These are phyloP conservation scores for Blastobotrys petasosporus DNA, from an alignment of 1,139 yeast genomes.

Conservation along the genomic window DNA sequence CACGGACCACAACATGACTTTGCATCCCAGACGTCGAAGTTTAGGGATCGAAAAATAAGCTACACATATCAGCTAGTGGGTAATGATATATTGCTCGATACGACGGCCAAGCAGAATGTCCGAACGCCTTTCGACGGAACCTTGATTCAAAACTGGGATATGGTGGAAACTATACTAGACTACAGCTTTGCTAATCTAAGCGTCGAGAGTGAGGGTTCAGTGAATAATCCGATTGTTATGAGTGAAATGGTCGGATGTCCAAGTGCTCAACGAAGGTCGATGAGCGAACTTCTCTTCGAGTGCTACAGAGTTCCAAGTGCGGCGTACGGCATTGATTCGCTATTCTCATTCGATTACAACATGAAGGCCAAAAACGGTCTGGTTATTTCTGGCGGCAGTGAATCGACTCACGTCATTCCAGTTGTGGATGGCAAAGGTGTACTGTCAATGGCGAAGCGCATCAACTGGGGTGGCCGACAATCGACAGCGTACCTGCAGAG, in stretches of 20 bases:
- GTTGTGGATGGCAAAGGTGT: conserved; percentile 63
- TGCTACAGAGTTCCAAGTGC: conserved; percentile 69
- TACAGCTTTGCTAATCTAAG: conserved; percentile 69
- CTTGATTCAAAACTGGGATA: conserved; percentile 87
- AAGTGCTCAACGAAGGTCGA: conserved; percentile 57
- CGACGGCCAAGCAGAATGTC: conserved; percentile 59
- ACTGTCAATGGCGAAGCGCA: conserved; percentile 64
- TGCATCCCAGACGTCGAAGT: conserved; percentile 65
- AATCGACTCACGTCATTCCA: conserved; percentile 78
- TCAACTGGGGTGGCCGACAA: conserved; percentile 89
- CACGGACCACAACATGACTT: conserved; percentile 57
- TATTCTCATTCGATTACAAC: conserved; percentile 59
- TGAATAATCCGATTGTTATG: conserved; percentile 77
- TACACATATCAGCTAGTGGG: conserved; percentile 71
- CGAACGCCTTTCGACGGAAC: conserved; percentile 85
- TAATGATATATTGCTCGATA: conserved; percentile 69
- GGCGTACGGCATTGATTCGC: conserved; percentile 73
- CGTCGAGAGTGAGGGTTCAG: conserved; percentile 49
- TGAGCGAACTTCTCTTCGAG: conserved; percentile 81
- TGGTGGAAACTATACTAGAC: conserved; percentile 74
- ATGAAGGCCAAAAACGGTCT: conserved; percentile 44
- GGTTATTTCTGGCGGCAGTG: conserved; percentile 77
- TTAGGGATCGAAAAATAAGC: conserved; percentile 68
- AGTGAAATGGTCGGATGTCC: conserved; percentile 74
- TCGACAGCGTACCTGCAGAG: conserved; percentile 58